Evolutionary conservation across 768 basidiomycete genomes (phyloP).

Genomic region (Sutorius australiensis): DNA sequence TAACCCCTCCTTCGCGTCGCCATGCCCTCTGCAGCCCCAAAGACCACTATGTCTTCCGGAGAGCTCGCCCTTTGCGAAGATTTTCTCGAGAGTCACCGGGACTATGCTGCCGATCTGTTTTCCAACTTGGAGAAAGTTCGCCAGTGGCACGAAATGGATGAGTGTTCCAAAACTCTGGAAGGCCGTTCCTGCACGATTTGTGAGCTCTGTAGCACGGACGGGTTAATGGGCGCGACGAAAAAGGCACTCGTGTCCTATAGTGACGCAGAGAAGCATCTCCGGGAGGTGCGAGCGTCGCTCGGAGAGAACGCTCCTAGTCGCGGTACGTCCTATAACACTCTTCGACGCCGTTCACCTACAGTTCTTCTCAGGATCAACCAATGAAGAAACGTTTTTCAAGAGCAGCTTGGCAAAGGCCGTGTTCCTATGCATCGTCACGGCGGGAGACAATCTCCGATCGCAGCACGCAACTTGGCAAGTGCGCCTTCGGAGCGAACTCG

Average conservation of each 20-base stretch:
- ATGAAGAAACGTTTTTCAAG: slow-evolving; percentile 2
- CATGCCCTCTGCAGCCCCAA: slow-evolving; percentile 2
- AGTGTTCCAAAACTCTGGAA: neutral
- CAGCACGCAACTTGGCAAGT: slow-evolving; percentile 12
- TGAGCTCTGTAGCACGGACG: slow-evolving; percentile 4
- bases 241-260: slow-evolving; percentile 6
- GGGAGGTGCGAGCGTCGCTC: slow-evolving; percentile 2
- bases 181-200: slow-evolving; percentile 10
- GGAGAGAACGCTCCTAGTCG: neutral
- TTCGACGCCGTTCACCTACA: neutral
- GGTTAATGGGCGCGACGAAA: slow-evolving; percentile 6
- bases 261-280: slow-evolving; percentile 6
- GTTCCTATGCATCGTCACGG: slow-evolving; percentile 3
- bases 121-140: slow-evolving; percentile 5
- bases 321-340: neutral
- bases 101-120: slow-evolving; percentile 10
- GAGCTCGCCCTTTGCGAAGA: slow-evolving; percentile 16
- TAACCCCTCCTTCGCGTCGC: neutral
- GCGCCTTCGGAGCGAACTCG: slow-evolving; percentile 11
- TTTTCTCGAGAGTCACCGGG: slow-evolving; percentile 8
- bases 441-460: slow-evolving; percentile 14
- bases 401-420: slow-evolving; percentile 7
- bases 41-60: slow-evolving; percentile 6
- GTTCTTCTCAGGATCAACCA: neutral
- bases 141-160: neutral